Evolutionary conservation across 2,329 filamentous ascomycete species (phyloP), one percentile per base, ranked within the genome.

Genomic region (Aspergillus pseudoglaucus): DNA sequence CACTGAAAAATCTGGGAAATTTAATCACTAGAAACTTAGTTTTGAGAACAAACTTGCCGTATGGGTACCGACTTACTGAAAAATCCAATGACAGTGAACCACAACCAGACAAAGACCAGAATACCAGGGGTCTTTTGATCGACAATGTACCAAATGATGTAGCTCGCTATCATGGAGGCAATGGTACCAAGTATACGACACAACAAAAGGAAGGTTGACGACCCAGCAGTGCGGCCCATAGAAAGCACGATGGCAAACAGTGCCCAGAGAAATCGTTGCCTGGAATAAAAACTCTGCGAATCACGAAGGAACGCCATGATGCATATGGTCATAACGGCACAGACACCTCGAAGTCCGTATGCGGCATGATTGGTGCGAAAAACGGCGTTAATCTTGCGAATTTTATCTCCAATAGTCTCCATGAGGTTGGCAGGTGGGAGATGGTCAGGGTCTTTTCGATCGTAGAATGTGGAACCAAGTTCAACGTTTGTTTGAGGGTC

Each of bases 71-170:
- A 39, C 35, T 39, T 12, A 39, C 35, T 39, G 35, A 39, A 39
- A 39, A 39, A 39, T 4, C 35, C 35, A 8, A 39, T 39, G 35
- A 39, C 35, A 20, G 18, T 20, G n/a, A 39, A 39, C 35, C 35
- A 39, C 35, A 39, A 12, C 35, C 35, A 39, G 35, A 20, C 18
- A n/a, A 39, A 17, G n/a, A 39, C 35, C 35, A 39, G 5, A 17
- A 39, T 39, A 17, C 35, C 35, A 3, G 35, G 35, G 8, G 35
- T 39, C 35, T 39, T 39, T 20, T 39, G 10, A 4, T 39, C 35
- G 35, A 39, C 35, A 20, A 39, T 39, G 35, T 39, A 39, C 35
- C 35, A 39, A 39, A 39, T 39, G 35, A 39, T 39, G 35, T 39
- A 39, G 35, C 35, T 39, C 35, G 35, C 35, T 39, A 39, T 39